A percentile compares a stretch with the other conserved stretches of the same genome.
These are phyloP conservation scores for Tulasnella sp. DNA, from an alignment of 768 basidiomycete genomes.

Conservation along the genomic window DNA sequence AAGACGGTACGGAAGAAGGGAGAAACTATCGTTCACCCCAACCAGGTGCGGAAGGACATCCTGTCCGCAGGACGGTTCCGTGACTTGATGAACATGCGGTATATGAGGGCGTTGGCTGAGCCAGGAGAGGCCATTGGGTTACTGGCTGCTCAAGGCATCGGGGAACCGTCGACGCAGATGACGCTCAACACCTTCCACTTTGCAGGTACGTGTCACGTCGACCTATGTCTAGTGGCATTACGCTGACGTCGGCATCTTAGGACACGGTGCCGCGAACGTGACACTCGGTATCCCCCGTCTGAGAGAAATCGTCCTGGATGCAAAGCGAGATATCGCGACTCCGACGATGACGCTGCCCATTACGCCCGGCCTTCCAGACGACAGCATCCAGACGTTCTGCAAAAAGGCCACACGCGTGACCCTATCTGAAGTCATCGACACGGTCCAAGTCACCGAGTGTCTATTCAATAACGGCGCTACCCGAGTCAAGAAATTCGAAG, in stretches of 20 bases:
- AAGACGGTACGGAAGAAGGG: slow-evolving; percentile 22
- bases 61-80: slow-evolving; percentile 51
- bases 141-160: slow-evolving; percentile 93
- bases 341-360: slow-evolving; percentile 90
- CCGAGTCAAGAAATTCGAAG: slow-evolving; percentile 65
- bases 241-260: slow-evolving; percentile 29
- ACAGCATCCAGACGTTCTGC: slow-evolving; percentile 65
- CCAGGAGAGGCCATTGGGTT: slow-evolving; percentile 98
- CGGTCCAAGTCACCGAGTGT: slow-evolving; percentile 66
- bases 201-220: slow-evolving; percentile 48
- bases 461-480: slow-evolving; percentile 52
- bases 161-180: slow-evolving; percentile 99
- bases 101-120: slow-evolving; percentile 85
- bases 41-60: slow-evolving; percentile 31
- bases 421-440: slow-evolving; percentile 79
- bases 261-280: slow-evolving; percentile 98
- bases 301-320: slow-evolving; percentile 98
- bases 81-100: slow-evolving; percentile 78
- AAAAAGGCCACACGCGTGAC: slow-evolving; percentile 76
- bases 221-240: background rate
- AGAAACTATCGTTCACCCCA: slow-evolving; percentile 24
- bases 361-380: slow-evolving; percentile 36
- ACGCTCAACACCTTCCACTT: slow-evolving; percentile 99
- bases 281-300: slow-evolving; percentile 97
- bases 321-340: slow-evolving; percentile 88